These are phyloP conservation scores for Peniophora sp. DNA, from an alignment of 1,284 basidiomycete genomes.

Conservation along the genomic window DNA sequence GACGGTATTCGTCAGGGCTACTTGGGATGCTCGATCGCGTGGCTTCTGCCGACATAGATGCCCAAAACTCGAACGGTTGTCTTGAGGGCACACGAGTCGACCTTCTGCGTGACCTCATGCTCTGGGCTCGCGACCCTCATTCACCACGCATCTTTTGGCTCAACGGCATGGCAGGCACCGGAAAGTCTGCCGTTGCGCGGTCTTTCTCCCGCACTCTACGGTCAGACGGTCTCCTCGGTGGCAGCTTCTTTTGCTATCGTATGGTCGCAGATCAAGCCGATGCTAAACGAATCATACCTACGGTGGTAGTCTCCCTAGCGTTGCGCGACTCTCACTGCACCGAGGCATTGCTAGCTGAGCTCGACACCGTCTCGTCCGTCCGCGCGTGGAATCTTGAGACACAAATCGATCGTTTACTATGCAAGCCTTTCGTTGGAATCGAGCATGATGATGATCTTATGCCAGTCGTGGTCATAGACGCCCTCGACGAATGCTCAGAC, in stretches of 20 bases:
- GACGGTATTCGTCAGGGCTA: neutral
- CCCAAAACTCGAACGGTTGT: neutral
- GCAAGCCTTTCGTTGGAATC: no score
- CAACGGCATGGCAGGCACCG: conserved; percentile 16
- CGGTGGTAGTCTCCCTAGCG: no score
- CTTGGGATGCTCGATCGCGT: no score
- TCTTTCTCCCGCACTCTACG: conserved; percentile 7
- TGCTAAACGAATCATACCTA: no score
- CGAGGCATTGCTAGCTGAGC: no score
- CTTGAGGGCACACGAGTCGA: conserved; percentile 9
- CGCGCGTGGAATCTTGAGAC: no score
- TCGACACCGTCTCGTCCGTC: no score
- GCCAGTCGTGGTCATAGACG: neutral
- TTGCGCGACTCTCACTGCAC: no score
- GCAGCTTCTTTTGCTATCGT: conserved; percentile 15
- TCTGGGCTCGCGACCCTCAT: conserved; percentile 6
- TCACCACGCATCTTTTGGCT: conserved; percentile 15
- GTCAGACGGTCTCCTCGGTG: conserved; percentile 9
- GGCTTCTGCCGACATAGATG: no score
- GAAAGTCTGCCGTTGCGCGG: conserved; percentile 16
- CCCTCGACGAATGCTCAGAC: neutral
- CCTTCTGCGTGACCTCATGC: conserved; percentile 7
- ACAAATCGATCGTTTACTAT: no score
- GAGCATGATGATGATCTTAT: no score
- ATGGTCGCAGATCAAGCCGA: no score